A percentile compares a stretch with the other conserved stretches of the same genome.
These are phyloP conservation scores for Ogataea dorogensis DNA, from an alignment of 805 yeast species.

Conservation along the genomic window DNA sequence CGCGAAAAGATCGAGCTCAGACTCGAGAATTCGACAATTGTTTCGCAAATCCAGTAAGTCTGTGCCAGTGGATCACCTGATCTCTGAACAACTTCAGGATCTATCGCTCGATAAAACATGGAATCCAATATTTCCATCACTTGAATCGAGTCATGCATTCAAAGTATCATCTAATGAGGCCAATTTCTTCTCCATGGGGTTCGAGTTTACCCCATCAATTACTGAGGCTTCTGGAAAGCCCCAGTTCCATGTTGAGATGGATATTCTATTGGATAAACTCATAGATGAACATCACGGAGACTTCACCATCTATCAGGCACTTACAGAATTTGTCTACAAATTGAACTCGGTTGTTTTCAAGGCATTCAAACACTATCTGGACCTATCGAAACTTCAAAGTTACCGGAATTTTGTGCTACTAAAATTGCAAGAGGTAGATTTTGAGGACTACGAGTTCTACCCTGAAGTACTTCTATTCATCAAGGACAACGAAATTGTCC, in stretches of 20 bases:
- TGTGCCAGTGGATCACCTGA: conserved; percentile 5
- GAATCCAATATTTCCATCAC: conserved; percentile 19
- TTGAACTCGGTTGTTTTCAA: conserved; percentile 24
- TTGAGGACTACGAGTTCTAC: conserved; percentile 13
- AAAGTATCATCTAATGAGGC: conserved; percentile 16
- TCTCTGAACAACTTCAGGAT: conserved; percentile 6
- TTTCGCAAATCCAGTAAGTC: conserved; percentile 18
- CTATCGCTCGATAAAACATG: conserved; percentile 6
- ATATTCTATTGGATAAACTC: conserved; percentile 16
- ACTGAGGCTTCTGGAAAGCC: conserved; percentile 14
- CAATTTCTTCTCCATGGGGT: conserved; percentile 28
- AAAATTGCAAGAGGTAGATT: conserved; percentile 26
- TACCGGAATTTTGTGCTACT: conserved; percentile 22
- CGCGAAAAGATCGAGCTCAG: conserved; percentile 18
- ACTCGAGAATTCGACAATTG: conserved; percentile 19
- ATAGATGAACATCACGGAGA: conserved; percentile 32
- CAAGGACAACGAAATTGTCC: conserved; percentile 25
- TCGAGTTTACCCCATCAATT: conserved; percentile 12
- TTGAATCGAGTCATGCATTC: conserved; percentile 11
- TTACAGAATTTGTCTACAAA: conserved; percentile 26
- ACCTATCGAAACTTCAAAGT: conserved; percentile 19
- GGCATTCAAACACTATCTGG: conserved; percentile 24
- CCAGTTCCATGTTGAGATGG: conserved; percentile 23
- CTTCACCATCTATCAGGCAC: conserved; percentile 24
- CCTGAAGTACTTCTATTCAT: conserved; percentile 27